Percentiles rank a stretch among this genome's conserved stretches.
These are phyloP conservation scores for Paraphoma sp. DNA, from an alignment of 2,329 filamentous ascomycete species.

Conservation along the genomic window DNA sequence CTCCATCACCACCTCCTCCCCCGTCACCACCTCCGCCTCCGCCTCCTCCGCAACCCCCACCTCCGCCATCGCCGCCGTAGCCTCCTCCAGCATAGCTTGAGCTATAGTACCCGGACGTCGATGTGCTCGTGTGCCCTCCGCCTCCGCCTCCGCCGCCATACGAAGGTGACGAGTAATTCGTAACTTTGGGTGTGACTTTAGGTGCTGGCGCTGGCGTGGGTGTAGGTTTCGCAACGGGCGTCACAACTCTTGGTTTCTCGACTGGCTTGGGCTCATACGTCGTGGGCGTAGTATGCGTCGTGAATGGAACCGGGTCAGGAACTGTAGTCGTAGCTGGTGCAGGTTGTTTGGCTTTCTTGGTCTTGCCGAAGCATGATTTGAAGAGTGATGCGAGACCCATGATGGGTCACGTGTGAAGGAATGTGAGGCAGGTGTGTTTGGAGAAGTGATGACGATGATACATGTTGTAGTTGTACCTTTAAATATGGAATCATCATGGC, in stretches of 20 bases:
- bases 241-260: too few relatives aligned
- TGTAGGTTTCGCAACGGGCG: not conserved
- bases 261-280: too few relatives aligned
- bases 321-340: not conserved
- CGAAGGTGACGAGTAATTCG: not conserved
- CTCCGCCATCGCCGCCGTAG: not conserved
- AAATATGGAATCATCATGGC: not conserved
- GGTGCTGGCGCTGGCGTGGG: not conserved
- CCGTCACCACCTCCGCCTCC: slow-evolving; percentile 1
- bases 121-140: not conserved
- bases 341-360: not conserved
- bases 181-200: too few relatives aligned
- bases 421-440: not conserved
- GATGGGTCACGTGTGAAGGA: not conserved
- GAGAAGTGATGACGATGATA: not conserved
- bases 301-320: too few relatives aligned
- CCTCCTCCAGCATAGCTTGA: not conserved
- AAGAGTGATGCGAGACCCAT: slow-evolving; percentile 3
- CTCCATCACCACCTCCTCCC: slow-evolving; percentile 1
- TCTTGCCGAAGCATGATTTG: slow-evolving; percentile 7
- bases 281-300: too few relatives aligned
- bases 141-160: not conserved
- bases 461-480: not conserved
- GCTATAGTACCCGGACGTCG: not conserved
- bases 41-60: not conserved